Base-by-base conservation (phyloP, 768 basidiomycete species). In the Hemileccinum rubropunctum region DNA sequence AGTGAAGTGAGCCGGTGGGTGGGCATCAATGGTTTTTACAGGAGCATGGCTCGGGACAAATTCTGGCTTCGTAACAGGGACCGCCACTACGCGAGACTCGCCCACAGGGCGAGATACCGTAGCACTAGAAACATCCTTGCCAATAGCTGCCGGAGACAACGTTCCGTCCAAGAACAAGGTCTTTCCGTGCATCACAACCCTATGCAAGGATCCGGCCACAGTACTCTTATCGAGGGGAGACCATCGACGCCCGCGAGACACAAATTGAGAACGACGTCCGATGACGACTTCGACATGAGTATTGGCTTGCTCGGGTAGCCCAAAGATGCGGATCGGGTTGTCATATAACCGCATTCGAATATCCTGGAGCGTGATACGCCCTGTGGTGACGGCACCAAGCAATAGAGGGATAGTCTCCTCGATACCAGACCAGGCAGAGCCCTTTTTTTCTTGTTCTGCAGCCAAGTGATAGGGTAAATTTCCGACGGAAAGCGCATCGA, bases 281-380 rank as follows among this genome's bases (percentile, higher is more conserved):
- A 97, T 73, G 55, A 95, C 91, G 39, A 99, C 91, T 64, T 99
- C 97, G 33, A 97, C 90, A 55, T 86, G 87, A 1, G 94, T 93
- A 52, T 91, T 80, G 6, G 79, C 63, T 62, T 92, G 91, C 54
- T 97, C 92, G 0, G 91, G 86, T 12, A 98, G 77, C 30, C 86
- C 86, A 65, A 98, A 97, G 64, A 99, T 98, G 35, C 82, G 78
- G 17, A 88, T 80, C 2, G 97, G 95, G 68, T 97, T 98, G 61
- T 98, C 94, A 64, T 93, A 84, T 15, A 98, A 67, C 41, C 93
- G 83, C n/a, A 75, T 63, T 32, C 82, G 83, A 57, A 99, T 83
- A 65, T 90, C 91, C 35, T 90, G 82, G 47, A 97, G 74, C 0
- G 88, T 88, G 23, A 98, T 75, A 30, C 82, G 83, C 9, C 88